These are phyloP conservation scores for Phtheirospermum japonicum DNA, from an alignment of 257 asterid species.

Conservation along the genomic window DNA sequence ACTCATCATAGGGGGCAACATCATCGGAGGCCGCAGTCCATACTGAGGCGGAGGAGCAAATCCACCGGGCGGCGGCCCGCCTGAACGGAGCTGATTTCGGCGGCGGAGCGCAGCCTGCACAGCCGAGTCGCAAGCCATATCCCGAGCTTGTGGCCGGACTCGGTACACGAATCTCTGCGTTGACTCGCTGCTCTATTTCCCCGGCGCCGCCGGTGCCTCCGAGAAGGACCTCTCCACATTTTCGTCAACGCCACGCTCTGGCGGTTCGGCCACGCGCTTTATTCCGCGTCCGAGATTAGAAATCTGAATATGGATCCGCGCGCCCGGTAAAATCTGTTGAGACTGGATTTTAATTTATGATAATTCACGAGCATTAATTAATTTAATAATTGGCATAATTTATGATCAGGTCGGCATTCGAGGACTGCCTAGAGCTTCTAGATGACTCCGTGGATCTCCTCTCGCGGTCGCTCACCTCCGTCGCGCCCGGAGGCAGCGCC, in stretches of 20 bases:
- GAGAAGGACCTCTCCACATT: constrained; percentile 81
- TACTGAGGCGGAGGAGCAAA: no score
- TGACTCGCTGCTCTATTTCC: constrained; percentile 60
- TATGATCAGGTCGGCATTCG: constrained; percentile 62
- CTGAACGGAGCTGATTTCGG: no score
- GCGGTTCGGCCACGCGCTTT: constrained; percentile 59
- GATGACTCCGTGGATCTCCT: constrained; percentile 76
- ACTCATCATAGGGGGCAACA: no score
- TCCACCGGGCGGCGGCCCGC: no score
- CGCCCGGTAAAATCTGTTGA: constrained; percentile 36
- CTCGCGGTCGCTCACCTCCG: constrained; percentile 54
- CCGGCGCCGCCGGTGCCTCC: constrained; percentile 82
- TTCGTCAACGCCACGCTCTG: constrained; percentile 79
- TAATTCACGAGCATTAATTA: no score
- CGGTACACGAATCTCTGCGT: constrained; percentile 65
- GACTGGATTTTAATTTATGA: not conserved
- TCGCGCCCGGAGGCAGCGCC: constrained; percentile 35
- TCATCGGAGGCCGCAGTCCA: no score
- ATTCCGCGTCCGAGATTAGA: constrained; percentile 53
- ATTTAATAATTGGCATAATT: not conserved
- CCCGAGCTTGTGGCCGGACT: constrained; percentile 70
- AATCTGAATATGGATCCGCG: constrained; percentile 58
- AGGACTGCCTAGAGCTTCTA: constrained; percentile 81
- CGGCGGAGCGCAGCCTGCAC: constrained; percentile 30
- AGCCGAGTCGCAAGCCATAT: constrained; percentile 53